Evolutionary conservation across 306 rosid genomes (phyloP).

Genomic region (Sicyos baderoa): DNA sequence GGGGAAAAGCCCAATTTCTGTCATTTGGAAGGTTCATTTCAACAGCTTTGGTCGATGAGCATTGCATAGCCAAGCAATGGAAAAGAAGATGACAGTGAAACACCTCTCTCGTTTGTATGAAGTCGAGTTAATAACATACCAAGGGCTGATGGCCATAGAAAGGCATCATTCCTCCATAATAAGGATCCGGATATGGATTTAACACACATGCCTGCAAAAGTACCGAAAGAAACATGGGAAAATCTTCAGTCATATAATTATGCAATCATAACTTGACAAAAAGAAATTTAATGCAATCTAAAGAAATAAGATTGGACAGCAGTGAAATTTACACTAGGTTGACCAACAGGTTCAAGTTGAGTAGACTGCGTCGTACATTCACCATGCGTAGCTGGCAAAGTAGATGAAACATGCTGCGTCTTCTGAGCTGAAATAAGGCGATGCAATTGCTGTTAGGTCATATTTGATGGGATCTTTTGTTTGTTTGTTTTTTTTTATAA

Average conservation of each 20-base stretch:
- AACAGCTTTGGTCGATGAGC: background rate
- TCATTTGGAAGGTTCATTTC: background rate
- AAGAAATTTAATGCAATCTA: conserved; percentile 14
- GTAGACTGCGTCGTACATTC: conserved; percentile 51
- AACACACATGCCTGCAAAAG: conserved; percentile 77
- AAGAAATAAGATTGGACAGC: conserved; percentile 6
- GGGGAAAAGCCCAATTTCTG: background rate
- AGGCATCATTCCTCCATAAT: conserved; percentile 78
- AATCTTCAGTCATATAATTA: conserved; percentile 17
- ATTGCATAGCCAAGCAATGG: background rate
- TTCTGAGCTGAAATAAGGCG: conserved; percentile 30
- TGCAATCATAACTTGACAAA: background rate
- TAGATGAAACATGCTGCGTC: conserved; percentile 40
- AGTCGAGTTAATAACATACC: conserved; percentile 37
- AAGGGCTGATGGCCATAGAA: conserved; percentile 74
- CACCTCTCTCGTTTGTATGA: background rate
- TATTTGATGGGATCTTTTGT: background rate
- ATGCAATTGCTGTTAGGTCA: background rate
- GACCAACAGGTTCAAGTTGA: conserved; percentile 89
- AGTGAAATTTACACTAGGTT: conserved; percentile 62
- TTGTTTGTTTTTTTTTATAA: too few relatives aligned
- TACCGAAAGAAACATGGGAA: conserved; percentile 28
- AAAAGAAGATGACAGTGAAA: background rate
- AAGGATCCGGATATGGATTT: conserved; percentile 84
- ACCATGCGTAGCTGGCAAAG: conserved; percentile 43